Conservation (phyloP, 768 basidiomycete species). For the Mycena galericulata region DNA sequence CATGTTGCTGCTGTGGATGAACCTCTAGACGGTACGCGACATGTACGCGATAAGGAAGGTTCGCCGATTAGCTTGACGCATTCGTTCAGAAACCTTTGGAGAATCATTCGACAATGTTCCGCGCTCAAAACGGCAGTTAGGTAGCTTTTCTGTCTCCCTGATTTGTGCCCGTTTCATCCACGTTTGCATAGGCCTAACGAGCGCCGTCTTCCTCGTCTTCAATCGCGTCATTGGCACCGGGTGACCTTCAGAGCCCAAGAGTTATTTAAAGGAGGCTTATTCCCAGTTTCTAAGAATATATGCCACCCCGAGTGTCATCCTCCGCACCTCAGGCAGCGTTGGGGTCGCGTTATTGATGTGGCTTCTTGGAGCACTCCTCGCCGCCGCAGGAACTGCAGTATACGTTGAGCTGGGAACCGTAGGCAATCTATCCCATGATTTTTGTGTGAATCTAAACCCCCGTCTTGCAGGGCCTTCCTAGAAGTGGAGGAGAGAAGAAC, state of each 20-base stretch:
- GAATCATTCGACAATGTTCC: constrained; percentile 63
- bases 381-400: constrained; percentile 72
- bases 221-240: constrained; percentile 82
- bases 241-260: constrained; percentile 46
- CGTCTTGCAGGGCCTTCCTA: constrained; percentile 68
- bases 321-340: constrained; percentile 59
- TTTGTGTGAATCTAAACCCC: neutral
- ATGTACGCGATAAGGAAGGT: constrained; percentile 7
- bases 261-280: neutral
- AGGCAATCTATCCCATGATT: constrained; percentile 36
- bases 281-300: constrained; percentile 51
- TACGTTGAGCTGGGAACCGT: constrained; percentile 85
- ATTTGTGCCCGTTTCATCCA: no score
- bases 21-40: constrained; percentile 13
- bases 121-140: constrained; percentile 60
- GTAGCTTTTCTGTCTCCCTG: constrained; percentile 48
- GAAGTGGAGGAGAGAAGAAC: constrained; percentile 80
- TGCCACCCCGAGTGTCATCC: neutral
- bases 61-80: neutral
- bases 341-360: constrained; percentile 78
- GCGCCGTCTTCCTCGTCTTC: constrained; percentile 76
- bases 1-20: constrained; percentile 1
- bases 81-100: constrained; percentile 36
- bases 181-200: constrained; percentile 54
- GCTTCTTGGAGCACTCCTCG: constrained; percentile 71